Percentiles rank a stretch among this genome's conserved stretches.
Evolutionary conservation across 805 yeast genomes (phyloP).

Genomic region (Nakazawaea ishiwadae): DNA sequence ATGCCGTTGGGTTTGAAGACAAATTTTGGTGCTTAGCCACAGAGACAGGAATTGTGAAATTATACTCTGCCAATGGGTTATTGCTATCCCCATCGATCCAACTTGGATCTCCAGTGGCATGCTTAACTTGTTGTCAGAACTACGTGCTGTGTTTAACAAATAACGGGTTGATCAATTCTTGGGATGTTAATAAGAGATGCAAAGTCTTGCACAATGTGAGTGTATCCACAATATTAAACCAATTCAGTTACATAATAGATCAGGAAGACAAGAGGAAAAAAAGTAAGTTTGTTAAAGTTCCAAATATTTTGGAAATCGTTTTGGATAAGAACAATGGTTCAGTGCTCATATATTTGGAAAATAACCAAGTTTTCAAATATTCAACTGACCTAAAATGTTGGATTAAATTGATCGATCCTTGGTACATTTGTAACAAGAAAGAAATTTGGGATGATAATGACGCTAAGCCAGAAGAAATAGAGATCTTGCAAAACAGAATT

Average conservation of each 20-base stretch:
- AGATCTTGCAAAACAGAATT: constrained; percentile 17
- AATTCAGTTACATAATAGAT: constrained; percentile 19
- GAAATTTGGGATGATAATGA: neutral
- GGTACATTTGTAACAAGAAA: constrained; percentile 17
- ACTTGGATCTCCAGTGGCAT: constrained; percentile 42
- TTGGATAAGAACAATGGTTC: constrained; percentile 31
- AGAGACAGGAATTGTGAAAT: constrained; percentile 50
- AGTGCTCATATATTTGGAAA: constrained; percentile 36
- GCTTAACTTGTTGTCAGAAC: constrained; percentile 28
- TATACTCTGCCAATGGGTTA: constrained; percentile 42
- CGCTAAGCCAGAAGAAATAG: constrained; percentile 9
- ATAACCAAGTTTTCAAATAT: constrained; percentile 36
- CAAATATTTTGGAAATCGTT: constrained; percentile 27
- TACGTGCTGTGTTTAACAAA: constrained; percentile 41
- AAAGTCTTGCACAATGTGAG: constrained; percentile 39
- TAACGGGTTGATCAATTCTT: constrained; percentile 44
- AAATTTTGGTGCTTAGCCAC: constrained; percentile 51
- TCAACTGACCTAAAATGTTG: constrained; percentile 39
- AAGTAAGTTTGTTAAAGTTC: constrained; percentile 18
- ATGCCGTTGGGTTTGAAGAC: constrained; percentile 33
- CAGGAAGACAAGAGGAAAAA: constrained; percentile 20
- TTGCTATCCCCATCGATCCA: constrained; percentile 44
- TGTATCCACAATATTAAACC: constrained; percentile 49
- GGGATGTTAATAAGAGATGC: constrained; percentile 37
- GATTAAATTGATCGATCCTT: constrained; percentile 41